Conservation (phyloP, 768 basidiomycete species). For the Trametes meyenii region DNA sequence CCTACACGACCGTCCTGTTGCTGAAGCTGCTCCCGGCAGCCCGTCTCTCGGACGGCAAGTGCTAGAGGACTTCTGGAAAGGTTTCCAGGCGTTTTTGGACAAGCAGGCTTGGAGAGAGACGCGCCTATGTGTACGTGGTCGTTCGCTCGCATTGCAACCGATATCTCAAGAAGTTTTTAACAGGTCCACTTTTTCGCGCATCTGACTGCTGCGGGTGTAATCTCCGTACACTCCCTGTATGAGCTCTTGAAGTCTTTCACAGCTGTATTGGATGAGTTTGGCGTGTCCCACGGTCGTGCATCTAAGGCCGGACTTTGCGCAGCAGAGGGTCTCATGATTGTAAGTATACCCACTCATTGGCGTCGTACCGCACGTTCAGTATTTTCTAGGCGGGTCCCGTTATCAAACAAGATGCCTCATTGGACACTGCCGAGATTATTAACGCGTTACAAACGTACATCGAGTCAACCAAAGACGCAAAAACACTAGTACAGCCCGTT, state of each 20-base stretch:
- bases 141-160: neutral
- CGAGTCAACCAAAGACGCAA: constrained; percentile 57
- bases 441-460: constrained; percentile 71
- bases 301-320: constrained; percentile 81
- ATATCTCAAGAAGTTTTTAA: neutral
- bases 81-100: constrained; percentile 87
- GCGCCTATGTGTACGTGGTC: constrained; percentile 72
- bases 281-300: constrained; percentile 82
- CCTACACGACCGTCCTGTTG: constrained; percentile 53
- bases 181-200: constrained; percentile 96
- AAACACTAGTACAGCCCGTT: constrained; percentile 68
- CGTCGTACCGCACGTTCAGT: neutral
- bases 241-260: constrained; percentile 83
- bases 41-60: constrained; percentile 67
- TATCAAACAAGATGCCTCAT: constrained; percentile 60
- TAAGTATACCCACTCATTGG: constrained; percentile 34
- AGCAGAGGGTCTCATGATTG: constrained; percentile 79
- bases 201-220: constrained; percentile 71
- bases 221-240: constrained; percentile 79
- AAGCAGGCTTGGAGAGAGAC: constrained; percentile 90
- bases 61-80: constrained; percentile 88
- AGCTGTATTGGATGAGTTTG: constrained; percentile 86
- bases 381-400: constrained; percentile 63
- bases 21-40: constrained; percentile 35
- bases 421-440: constrained; percentile 70